A percentile compares a stretch with the other conserved stretches of the same genome.
Evolutionary conservation across 1,284 basidiomycete genomes (phyloP).

Genomic region (Rhodotorula sp.): DNA sequence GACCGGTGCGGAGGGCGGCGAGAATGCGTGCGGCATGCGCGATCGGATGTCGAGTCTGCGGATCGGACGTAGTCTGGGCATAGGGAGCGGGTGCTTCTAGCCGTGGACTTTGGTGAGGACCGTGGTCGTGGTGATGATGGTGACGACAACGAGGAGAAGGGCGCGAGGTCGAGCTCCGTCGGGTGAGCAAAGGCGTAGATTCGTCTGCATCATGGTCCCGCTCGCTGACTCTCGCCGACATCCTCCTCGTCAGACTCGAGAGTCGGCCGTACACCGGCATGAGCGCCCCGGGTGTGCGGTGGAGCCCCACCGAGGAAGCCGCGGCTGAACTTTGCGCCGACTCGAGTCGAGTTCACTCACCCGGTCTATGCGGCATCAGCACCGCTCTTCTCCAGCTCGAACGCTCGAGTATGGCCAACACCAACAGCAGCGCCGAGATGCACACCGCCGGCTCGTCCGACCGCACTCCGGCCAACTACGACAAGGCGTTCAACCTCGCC

Average conservation of each 20-base stretch:
- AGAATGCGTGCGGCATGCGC: background rate
- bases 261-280: no score
- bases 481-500: constrained; percentile 4
- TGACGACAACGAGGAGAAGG: background rate
- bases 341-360: no score
- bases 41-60: background rate
- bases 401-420: background rate
- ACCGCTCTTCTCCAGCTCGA: background rate
- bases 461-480: constrained; percentile 13
- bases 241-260: no score
- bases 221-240: no score
- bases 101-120: background rate
- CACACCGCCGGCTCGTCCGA: background rate
- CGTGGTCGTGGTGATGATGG: background rate
- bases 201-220: no score
- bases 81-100: no score
- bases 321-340: no score
- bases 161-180: background rate
- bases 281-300: no score
- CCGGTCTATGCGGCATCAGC: no score
- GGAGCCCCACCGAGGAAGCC: no score
- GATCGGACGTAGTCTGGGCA: no score
- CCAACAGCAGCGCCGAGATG: background rate
- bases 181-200: no score
- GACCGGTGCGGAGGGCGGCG: constrained; percentile 13